Evolutionary conservation across 163 green algal genomes (phyloP).

Genomic region (Scenedesmus sp.): DNA sequence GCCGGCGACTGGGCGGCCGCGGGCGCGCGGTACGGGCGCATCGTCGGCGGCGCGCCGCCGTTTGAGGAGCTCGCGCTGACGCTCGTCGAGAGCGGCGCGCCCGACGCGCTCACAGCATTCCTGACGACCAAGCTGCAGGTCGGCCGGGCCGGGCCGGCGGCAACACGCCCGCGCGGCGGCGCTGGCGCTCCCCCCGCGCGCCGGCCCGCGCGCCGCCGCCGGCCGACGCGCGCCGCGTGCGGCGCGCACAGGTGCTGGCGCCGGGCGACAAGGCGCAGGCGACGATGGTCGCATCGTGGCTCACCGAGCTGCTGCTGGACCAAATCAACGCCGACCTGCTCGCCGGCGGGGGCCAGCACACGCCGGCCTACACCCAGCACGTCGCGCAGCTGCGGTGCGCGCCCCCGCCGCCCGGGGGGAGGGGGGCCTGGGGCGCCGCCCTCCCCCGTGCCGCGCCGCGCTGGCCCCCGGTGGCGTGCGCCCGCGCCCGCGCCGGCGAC

Average conservation of each 20-base stretch:
- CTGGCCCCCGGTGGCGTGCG: too few relatives aligned
- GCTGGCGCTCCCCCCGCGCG: background rate
- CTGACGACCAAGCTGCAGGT: constrained; percentile 73
- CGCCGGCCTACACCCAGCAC: constrained; percentile 8
- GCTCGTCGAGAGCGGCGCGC: constrained; percentile 75
- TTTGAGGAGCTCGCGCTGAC: constrained; percentile 94
- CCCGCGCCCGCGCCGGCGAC: too few relatives aligned
- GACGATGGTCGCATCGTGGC: constrained; percentile 94
- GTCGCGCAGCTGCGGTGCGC: constrained; percentile 32
- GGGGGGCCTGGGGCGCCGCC: too few relatives aligned
- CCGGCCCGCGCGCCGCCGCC: too few relatives aligned
- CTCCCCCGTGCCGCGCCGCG: too few relatives aligned
- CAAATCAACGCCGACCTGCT: constrained; percentile 74
- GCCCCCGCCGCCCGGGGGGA: too few relatives aligned
- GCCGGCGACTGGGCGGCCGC: constrained; percentile 34
- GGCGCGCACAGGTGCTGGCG: constrained; percentile 66
- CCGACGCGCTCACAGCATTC: constrained; percentile 78
- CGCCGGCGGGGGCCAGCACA: constrained; percentile 38
- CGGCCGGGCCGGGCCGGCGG: too few relatives aligned
- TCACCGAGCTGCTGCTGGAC: constrained; percentile 94
- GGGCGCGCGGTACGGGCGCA: constrained; percentile 20
- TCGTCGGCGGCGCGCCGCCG: constrained; percentile 62
- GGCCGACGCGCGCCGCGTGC: too few relatives aligned
- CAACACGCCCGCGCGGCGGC: too few relatives aligned
- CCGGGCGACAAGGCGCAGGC: constrained; percentile 79